These are phyloP conservation scores for Beauveria sp. DNA, from an alignment of 2,329 filamentous ascomycete genomes.

Conservation along the genomic window DNA sequence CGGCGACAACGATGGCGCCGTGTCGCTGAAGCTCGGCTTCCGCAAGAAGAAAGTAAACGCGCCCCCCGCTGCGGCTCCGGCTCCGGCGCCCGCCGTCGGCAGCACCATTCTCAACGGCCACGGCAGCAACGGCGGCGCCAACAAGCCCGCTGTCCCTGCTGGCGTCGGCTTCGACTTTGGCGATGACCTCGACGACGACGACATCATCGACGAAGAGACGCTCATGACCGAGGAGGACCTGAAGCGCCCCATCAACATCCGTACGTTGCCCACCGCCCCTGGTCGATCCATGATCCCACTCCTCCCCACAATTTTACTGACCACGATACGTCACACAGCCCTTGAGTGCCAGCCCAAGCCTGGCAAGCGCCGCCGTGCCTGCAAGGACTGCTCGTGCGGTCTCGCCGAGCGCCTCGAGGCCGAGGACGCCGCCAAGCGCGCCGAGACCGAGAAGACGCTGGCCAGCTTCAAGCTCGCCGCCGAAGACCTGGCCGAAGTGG, in stretches of 20 bases:
- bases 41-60: constrained; percentile 28
- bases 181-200: constrained; percentile 67
- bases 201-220: constrained; percentile 84
- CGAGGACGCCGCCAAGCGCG: constrained; percentile 70
- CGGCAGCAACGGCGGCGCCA: constrained; percentile 38
- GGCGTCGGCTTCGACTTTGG: constrained; percentile 62
- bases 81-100: constrained; percentile 14
- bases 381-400: constrained; percentile 97
- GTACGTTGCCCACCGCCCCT: constrained; percentile 45
- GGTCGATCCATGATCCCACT: not conserved
- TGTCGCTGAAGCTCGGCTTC: constrained; percentile 37
- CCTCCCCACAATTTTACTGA: constrained; percentile 17
- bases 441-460: constrained; percentile 58
- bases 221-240: constrained; percentile 82
- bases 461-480: constrained; percentile 62
- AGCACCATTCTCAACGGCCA: constrained; percentile 34
- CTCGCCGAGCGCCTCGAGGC: constrained; percentile 76
- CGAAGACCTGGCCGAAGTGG: constrained; percentile 76
- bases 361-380: constrained; percentile 83
- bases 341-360: constrained; percentile 80
- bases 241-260: constrained; percentile 66
- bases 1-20: constrained; percentile 46
- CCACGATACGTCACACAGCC: constrained; percentile 38
- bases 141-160: constrained; percentile 35
- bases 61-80: not conserved